These are phyloP conservation scores for Celoporthe dispersa DNA, from an alignment of 2,329 filamentous ascomycete species.

Conservation along the genomic window DNA sequence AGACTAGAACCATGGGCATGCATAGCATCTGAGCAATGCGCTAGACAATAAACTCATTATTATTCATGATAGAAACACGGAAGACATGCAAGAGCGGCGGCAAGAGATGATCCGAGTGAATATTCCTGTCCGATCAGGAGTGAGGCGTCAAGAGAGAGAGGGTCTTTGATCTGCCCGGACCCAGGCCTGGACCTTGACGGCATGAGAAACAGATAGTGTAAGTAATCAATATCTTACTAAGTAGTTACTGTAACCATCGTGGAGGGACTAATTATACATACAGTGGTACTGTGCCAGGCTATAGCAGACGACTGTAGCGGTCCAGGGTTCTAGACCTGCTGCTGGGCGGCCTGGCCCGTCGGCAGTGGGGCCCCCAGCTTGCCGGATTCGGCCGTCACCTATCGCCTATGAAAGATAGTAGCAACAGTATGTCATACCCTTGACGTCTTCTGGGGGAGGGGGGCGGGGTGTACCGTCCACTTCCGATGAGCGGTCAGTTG, in stretches of 20 bases:
- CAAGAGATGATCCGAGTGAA: not conserved
- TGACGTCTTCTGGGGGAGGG: not conserved
- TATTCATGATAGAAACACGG: not conserved
- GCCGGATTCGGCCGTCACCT: slow-evolving; percentile 1
- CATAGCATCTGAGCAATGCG: not conserved
- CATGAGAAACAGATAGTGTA: too few relatives aligned
- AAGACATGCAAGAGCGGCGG: not conserved
- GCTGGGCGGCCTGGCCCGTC: slow-evolving; percentile 6
- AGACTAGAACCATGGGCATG: not conserved
- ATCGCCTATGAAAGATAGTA: not conserved
- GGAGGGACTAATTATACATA: too few relatives aligned
- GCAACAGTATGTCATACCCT: not conserved
- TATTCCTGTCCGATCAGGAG: not conserved
- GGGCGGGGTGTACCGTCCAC: too few relatives aligned
- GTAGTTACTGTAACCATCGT: too few relatives aligned
- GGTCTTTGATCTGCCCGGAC: too few relatives aligned
- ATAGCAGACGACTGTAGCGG: too few relatives aligned
- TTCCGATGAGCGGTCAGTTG: not conserved
- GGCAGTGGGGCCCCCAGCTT: not conserved
- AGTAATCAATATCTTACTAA: too few relatives aligned
- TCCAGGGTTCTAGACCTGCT: not conserved
- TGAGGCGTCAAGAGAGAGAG: too few relatives aligned
- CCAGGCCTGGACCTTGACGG: too few relatives aligned
- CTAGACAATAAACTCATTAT: not conserved
- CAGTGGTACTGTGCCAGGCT: too few relatives aligned